phyloP scores from a whole-genome alignment of 108 stramenopile genomes.

The Skeletonema costatum region DNA sequence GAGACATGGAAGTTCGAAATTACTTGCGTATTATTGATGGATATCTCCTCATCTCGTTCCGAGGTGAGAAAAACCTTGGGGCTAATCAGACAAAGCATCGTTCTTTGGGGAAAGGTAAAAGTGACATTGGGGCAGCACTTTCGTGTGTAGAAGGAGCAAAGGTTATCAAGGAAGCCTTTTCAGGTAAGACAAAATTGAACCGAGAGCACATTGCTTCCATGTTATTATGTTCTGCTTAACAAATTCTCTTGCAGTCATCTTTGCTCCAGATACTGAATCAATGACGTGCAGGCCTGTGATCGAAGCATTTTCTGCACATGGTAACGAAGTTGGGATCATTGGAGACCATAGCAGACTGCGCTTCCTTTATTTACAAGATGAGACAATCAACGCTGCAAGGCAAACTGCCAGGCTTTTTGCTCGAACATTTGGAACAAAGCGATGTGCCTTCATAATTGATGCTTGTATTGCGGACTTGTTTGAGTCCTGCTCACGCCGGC shows the following conservation, averaged over 20 bases:
- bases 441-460: conserved; percentile 43
- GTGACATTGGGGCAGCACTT: conserved; percentile 37
- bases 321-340: conserved; percentile 1
- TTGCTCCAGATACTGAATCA: conserved; percentile 35
- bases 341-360: conserved; percentile 19
- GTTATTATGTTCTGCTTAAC: not conserved
- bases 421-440: conserved; percentile 27
- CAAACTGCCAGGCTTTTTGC: conserved; percentile 33
- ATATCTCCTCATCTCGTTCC: conserved; percentile 45
- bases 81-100: not conserved
- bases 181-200: conserved; percentile 17
- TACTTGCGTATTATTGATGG: conserved; percentile 44
- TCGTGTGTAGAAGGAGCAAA: conserved; percentile 24
- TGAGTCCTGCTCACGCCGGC: conserved; percentile 25
- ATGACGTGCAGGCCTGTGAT: conserved; percentile 26
- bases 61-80: not conserved
- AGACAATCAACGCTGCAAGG: conserved; percentile 23
- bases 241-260: conserved; percentile 12
- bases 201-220: not conserved
- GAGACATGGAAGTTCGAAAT: conserved; percentile 39
- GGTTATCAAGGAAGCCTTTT: conserved; percentile 20
- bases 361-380: conserved; percentile 36
- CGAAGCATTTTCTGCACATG: conserved; percentile 2
- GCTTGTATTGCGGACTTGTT: conserved; percentile 42
- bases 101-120: conserved; percentile 17